phyloP scores from a whole-genome alignment of 305 asterid species.

The Fraxinus dipetala region DNA sequence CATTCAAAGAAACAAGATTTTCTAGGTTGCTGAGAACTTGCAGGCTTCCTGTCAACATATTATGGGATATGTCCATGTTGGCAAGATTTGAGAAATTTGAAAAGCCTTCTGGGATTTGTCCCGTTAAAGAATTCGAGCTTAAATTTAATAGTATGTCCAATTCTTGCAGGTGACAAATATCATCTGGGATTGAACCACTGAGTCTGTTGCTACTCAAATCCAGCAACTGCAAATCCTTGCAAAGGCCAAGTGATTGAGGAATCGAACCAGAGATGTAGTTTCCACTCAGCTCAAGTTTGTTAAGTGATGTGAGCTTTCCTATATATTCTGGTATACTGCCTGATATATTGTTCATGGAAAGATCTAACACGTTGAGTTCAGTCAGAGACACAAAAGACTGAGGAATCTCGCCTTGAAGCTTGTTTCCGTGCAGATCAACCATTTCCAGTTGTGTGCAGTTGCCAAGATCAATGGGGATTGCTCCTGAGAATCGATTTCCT shows the following conservation, averaged over 20 bases:
- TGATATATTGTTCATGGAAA: constrained; percentile 53
- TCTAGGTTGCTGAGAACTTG: constrained; percentile 45
- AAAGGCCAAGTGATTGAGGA: constrained; percentile 53
- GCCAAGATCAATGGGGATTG: constrained; percentile 50
- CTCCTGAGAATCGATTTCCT: constrained; percentile 49
- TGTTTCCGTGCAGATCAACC: constrained; percentile 58
- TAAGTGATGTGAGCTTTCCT: constrained; percentile 51
- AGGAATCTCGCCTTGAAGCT: constrained; percentile 54
- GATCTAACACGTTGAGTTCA: constrained; percentile 54
- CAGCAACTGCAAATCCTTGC: constrained; percentile 60
- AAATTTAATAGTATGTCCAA: constrained; percentile 59
- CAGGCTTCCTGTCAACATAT: constrained; percentile 58
- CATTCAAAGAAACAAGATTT: constrained; percentile 63
- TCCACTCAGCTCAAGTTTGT: constrained; percentile 53
- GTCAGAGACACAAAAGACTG: constrained; percentile 45
- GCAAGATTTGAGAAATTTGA: constrained; percentile 56
- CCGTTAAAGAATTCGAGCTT: constrained; percentile 49
- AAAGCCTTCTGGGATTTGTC: constrained; percentile 55
- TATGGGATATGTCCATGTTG: constrained; percentile 63
- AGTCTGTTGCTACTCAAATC: constrained; percentile 58
- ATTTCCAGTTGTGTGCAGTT: constrained; percentile 54
- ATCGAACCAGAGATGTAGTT: constrained; percentile 46
- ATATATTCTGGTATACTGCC: constrained; percentile 52
- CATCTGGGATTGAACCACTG: constrained; percentile 47
- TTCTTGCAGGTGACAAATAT: constrained; percentile 49